These are phyloP conservation scores for Orbilia brochopaga DNA, from an alignment of 2,329 filamentous ascomycete genomes.

Conservation along the genomic window DNA sequence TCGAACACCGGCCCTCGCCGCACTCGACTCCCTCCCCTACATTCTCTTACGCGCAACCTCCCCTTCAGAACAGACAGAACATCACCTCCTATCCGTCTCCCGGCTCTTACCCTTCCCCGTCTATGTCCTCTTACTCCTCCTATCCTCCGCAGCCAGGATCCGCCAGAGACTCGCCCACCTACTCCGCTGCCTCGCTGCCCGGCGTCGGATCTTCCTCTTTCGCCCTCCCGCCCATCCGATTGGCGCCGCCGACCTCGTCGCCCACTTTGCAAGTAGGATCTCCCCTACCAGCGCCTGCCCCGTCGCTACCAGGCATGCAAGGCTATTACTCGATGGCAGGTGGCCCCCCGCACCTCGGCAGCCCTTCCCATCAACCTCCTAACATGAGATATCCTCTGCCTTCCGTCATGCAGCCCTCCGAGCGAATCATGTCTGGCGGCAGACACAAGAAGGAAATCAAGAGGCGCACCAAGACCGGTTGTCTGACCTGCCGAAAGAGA, in stretches of 20 bases:
- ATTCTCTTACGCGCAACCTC: conserved; percentile 54
- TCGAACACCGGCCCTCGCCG: conserved; percentile 54
- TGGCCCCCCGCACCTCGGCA: conserved; percentile 62
- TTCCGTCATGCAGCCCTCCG: conserved; percentile 61
- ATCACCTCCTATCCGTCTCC: conserved; percentile 60
- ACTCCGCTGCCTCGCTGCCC: conserved; percentile 61
- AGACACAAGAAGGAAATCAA: conserved; percentile 73
- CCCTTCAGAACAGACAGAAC: conserved; percentile 53
- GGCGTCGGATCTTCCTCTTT: conserved; percentile 60
- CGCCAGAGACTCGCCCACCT: conserved; percentile 57
- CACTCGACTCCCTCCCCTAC: conserved; percentile 55
- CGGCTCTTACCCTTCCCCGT: conserved; percentile 63
- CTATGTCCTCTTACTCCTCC: conserved; percentile 62
- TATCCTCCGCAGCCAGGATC: conserved; percentile 57
- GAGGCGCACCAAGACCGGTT: conserved; percentile 75
- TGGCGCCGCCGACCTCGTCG: conserved; percentile 59
- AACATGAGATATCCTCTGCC: conserved; percentile 64
- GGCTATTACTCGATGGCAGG: conserved; percentile 62
- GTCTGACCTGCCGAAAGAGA: conserved; percentile 69
- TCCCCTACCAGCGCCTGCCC: conserved; percentile 62
- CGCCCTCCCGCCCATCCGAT: conserved; percentile 63
- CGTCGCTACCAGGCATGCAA: conserved; percentile 61
- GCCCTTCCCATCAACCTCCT: conserved; percentile 61
- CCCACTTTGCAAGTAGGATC: conserved; percentile 62
- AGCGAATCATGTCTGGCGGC: conserved; percentile 67